phyloP scores from a whole-genome alignment of 1,139 yeast species.

The Schizosaccharomyces versatilis region DNA sequence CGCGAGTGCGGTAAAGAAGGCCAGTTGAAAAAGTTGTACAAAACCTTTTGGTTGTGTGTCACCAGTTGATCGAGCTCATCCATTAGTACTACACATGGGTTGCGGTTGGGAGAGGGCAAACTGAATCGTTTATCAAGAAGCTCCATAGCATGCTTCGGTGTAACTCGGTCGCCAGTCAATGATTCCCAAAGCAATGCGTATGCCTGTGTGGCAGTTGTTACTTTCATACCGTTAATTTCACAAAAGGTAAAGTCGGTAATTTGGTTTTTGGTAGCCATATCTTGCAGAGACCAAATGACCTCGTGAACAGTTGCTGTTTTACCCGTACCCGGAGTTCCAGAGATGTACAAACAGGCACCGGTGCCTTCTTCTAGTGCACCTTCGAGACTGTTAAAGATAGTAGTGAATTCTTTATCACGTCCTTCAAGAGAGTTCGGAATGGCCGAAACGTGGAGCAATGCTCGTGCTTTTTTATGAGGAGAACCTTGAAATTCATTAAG shows the following conservation, averaged over 20 bases:
- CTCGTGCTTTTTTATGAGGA: constrained; percentile 33
- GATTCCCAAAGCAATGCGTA: constrained; percentile 68
- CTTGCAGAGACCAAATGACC: constrained; percentile 45
- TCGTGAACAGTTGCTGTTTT: constrained; percentile 86
- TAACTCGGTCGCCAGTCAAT: constrained; percentile 38
- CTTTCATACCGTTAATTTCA: constrained; percentile 78
- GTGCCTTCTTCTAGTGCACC: constrained; percentile 47
- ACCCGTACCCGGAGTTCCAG: constrained; percentile 97
- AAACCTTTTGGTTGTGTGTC: constrained; percentile 61
- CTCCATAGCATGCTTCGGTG: constrained; percentile 40
- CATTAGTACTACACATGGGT: constrained; percentile 33
- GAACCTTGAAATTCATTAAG: constrained; percentile 7
- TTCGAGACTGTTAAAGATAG: constrained; percentile 49
- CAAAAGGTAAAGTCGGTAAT: constrained; percentile 43
- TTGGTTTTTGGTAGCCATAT: constrained; percentile 19
- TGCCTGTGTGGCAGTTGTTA: constrained; percentile 65
- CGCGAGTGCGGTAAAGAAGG: constrained; percentile 65
- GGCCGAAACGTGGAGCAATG: constrained; percentile 41
- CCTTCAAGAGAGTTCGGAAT: constrained; percentile 55
- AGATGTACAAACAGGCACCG: constrained; percentile 71
- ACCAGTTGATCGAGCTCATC: constrained; percentile 90
- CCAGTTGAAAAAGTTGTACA: constrained; percentile 96
- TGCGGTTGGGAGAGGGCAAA: constrained; percentile 15
- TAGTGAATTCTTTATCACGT: constrained; percentile 67
- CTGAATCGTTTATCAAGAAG: constrained; percentile 34